These are phyloP conservation scores for Picea abies DNA, from an alignment of 83 land plant genomes.

Conservation along the genomic window DNA sequence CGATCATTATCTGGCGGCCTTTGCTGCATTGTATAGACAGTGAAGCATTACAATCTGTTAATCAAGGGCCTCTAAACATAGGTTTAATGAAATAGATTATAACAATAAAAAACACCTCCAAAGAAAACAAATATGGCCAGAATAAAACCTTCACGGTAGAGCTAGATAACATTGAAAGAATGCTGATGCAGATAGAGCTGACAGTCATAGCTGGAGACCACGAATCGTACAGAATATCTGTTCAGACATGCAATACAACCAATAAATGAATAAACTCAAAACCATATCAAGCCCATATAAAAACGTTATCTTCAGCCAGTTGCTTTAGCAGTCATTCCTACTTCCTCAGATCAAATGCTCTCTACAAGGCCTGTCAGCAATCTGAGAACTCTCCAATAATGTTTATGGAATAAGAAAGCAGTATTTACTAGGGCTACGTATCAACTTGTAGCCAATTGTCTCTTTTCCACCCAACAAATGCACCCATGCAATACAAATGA, in stretches of 20 bases:
- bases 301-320: not conserved
- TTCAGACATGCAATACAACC: not conserved
- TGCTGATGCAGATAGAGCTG: slow-evolving; percentile 65
- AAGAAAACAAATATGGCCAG: not conserved
- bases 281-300: not conserved
- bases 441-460: not conserved
- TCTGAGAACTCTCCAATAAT: not conserved
- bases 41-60: too few species aligned
- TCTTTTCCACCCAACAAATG: not conserved
- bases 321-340: not conserved
- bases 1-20: slow-evolving; percentile 88
- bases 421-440: not conserved
- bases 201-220: slow-evolving; percentile 70
- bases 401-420: not conserved
- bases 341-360: not conserved
- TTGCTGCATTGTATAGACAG: slow-evolving; percentile 41
- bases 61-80: too few species aligned
- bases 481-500: not conserved
- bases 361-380: not conserved
- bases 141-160: slow-evolving; percentile 46
- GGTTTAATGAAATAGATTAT: too few species aligned
- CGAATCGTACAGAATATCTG: slow-evolving; percentile 60
- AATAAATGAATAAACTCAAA: slow-evolving; percentile 1
- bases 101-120: not conserved
- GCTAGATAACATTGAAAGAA: slow-evolving; percentile 59